Evolutionary conservation across 495 filamentous ascomycete species (phyloP).

Genomic region (Cladorrhinum samala): DNA sequence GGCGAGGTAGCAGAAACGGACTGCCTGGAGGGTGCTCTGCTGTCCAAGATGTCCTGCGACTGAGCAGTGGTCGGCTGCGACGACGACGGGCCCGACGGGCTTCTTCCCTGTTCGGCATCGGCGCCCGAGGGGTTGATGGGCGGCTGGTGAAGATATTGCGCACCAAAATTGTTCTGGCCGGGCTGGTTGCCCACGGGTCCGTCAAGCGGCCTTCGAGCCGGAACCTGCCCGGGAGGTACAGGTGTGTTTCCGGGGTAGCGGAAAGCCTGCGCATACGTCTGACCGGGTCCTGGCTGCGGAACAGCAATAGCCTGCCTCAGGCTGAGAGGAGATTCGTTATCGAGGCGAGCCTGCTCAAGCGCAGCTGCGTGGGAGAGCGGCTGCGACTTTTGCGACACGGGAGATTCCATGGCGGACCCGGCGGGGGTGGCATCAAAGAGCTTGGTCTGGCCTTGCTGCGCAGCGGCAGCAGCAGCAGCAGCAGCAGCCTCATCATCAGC

Average conservation of each 20-base stretch:
- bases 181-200: background rate
- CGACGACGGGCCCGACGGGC: background rate
- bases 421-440: slow-evolving; percentile 7
- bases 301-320: slow-evolving; percentile 14
- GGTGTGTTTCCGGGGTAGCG: background rate
- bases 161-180: too few species aligned
- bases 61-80: background rate
- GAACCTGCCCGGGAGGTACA: slow-evolving; percentile 4
- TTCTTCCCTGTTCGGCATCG: slow-evolving; percentile 1
- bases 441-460: slow-evolving; percentile 10
- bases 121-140: too few species aligned
- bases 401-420: slow-evolving; percentile 15
- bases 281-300: slow-evolving; percentile 5
- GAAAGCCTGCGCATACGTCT: background rate
- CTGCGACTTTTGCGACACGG: slow-evolving; percentile 20
- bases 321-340: slow-evolving; percentile 18
- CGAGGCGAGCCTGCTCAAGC: slow-evolving; percentile 16
- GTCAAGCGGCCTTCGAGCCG: slow-evolving; percentile 9
- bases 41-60: background rate
- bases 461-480: background rate
- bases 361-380: slow-evolving; percentile 9
- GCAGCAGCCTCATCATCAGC: background rate
- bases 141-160: too few species aligned
- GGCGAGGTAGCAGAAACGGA: background rate
- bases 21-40: background rate